A percentile compares a stretch with the other conserved stretches of the same genome.
phyloP scores from a whole-genome alignment of 2,329 filamentous ascomycete species.

The Geoglossum cookeanum region DNA sequence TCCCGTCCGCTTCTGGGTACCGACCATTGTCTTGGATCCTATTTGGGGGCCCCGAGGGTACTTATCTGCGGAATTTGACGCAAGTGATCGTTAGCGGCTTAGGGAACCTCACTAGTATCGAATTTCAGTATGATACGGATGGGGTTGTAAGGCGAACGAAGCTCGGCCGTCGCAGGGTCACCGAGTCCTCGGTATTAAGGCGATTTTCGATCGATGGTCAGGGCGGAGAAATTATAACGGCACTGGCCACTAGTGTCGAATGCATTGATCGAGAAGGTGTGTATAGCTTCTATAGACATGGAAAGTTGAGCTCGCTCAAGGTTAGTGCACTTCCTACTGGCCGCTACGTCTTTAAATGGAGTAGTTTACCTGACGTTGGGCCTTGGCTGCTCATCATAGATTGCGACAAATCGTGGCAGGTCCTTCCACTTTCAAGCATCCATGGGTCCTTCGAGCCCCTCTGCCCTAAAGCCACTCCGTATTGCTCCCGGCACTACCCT shows the following conservation, averaged over 20 bases:
- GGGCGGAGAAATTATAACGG: background rate
- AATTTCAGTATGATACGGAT: constrained; percentile 2
- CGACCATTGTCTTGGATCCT: constrained; percentile 2
- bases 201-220: constrained; percentile 2
- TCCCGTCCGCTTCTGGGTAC: background rate
- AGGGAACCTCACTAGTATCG: background rate
- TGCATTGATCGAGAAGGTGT: background rate
- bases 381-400: background rate
- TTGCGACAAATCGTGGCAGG: constrained; percentile 2
- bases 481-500: constrained; percentile 4
- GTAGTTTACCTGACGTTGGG: background rate
- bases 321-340: background rate
- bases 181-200: background rate
- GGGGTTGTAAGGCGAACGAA: background rate
- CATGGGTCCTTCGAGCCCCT: background rate
- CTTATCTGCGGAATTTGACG: background rate
- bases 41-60: constrained; percentile 1
- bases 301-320: background rate
- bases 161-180: background rate
- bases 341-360: background rate
- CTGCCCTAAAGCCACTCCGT: background rate
- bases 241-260: background rate
- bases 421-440: background rate
- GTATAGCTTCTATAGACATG: constrained; percentile 1
- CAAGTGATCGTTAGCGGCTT: background rate